Evolutionary conservation across 2,329 filamentous ascomycete genomes (phyloP).

Genomic region (Ceratocystis variospora): DNA sequence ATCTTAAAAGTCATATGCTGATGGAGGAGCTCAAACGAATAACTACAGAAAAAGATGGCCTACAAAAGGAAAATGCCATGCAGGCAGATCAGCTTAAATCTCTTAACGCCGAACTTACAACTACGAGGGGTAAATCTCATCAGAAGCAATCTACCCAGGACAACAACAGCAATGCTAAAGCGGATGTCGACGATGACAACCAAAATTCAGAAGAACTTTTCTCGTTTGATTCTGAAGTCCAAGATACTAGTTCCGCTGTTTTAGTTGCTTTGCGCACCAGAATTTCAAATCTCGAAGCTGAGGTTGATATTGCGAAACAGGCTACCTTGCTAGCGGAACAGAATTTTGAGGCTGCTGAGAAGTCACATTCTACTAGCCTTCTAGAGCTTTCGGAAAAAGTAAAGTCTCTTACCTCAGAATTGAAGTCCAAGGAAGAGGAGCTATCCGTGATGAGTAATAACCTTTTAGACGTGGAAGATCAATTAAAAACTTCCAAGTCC

Average conservation of each 20-base stretch:
- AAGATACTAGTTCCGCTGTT: conserved; percentile 56
- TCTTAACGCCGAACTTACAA: conserved; percentile 37
- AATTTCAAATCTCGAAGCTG: conserved; percentile 52
- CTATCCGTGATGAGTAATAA: background rate
- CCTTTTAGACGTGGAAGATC: conserved; percentile 21
- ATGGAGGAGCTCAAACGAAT: conserved; percentile 86
- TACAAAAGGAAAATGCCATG: conserved; percentile 58
- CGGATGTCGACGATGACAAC: conserved; percentile 27
- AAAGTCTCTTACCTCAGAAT: conserved; percentile 32
- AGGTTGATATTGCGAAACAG: conserved; percentile 58
- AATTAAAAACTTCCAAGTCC: conserved; percentile 17
- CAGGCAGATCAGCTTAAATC: conserved; percentile 27
- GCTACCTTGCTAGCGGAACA: conserved; percentile 52
- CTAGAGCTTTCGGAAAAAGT: conserved; percentile 27
- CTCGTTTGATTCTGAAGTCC: conserved; percentile 79
- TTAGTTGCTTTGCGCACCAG: conserved; percentile 57
- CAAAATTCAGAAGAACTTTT: conserved; percentile 53
- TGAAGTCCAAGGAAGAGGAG: conserved; percentile 26
- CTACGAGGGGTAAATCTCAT: conserved; percentile 24
- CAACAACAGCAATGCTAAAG: conserved; percentile 23
- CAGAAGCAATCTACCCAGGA: conserved; percentile 7
- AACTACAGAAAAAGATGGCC: conserved; percentile 63
- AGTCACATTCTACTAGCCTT: conserved; percentile 39
- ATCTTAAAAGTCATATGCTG: conserved; percentile 77
- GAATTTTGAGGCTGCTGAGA: conserved; percentile 53